A percentile compares a stretch with the other conserved stretches of the same genome.
phyloP scores from a whole-genome alignment of 2,329 filamentous ascomycete genomes.

The Malbranchea cinnamomea region DNA sequence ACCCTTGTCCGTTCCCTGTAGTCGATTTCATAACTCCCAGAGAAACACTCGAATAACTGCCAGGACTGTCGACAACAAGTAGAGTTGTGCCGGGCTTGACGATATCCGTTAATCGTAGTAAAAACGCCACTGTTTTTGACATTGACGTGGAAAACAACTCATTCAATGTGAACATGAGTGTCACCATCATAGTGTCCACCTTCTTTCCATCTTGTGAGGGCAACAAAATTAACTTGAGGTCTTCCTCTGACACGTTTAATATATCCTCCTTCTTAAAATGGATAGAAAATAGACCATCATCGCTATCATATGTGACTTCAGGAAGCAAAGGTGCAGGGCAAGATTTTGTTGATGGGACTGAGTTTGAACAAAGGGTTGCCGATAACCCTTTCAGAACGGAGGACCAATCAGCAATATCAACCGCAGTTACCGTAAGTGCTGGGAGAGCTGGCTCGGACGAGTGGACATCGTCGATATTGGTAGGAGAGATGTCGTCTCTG shows the following conservation, averaged over 20 bases:
- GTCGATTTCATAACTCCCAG: conserved; percentile 33
- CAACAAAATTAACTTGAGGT: conserved; percentile 23
- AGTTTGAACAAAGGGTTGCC: conserved; percentile 32
- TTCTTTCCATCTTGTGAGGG: not conserved
- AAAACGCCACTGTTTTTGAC: conserved; percentile 58
- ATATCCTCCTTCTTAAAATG: conserved; percentile 38
- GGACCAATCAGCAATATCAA: conserved; percentile 74
- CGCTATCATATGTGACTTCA: not conserved
- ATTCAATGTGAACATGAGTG: conserved; percentile 86
- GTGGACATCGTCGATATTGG: too few relatives aligned
- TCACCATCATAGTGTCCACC: conserved; percentile 43
- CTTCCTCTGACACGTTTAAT: conserved; percentile 25
- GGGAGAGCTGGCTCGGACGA: conserved; percentile 3
- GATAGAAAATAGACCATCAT: conserved; percentile 15
- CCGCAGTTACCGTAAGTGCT: conserved; percentile 40
- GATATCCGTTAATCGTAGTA: conserved; percentile 50
- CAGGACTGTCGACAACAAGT: conserved; percentile 82
- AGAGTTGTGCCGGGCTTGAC: conserved; percentile 49
- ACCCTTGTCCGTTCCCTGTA: conserved; percentile 21
- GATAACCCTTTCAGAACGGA: conserved; percentile 45
- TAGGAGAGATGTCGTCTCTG: not conserved
- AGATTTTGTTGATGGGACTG: conserved; percentile 16
- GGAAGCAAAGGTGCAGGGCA: conserved; percentile 18
- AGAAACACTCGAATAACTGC: conserved; percentile 74
- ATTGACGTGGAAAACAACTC: conserved; percentile 76